Conservation (phyloP, 805 yeast genomes). For the Saturnispora saitoi region DNA sequence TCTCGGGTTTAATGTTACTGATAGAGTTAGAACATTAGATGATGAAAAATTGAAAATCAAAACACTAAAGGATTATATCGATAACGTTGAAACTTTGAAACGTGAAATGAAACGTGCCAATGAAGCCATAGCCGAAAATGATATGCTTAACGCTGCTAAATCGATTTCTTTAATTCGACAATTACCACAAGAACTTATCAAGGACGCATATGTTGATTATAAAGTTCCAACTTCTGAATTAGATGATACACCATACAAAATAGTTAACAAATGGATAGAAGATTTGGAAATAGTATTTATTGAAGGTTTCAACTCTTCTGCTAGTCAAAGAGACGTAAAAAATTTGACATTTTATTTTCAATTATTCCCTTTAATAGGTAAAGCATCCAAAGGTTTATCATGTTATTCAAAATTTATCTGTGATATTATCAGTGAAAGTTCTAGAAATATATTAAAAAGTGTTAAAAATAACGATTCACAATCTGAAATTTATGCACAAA, state of each 20-base stretch:
- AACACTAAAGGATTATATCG: slow-evolving; percentile 54
- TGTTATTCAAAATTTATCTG: slow-evolving; percentile 84
- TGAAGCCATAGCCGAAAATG: slow-evolving; percentile 55
- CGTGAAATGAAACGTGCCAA: slow-evolving; percentile 55
- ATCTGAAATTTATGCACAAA: slow-evolving; percentile 49
- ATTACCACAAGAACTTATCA: slow-evolving; percentile 45
- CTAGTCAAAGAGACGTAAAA: slow-evolving; percentile 54
- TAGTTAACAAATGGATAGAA: slow-evolving; percentile 50
- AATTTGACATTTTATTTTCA: slow-evolving; percentile 72
- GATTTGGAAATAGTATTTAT: slow-evolving; percentile 51
- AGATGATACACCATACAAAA: slow-evolving; percentile 64
- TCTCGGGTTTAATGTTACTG: slow-evolving; percentile 59
- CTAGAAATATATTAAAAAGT: slow-evolving; percentile 53
- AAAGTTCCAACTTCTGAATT: slow-evolving; percentile 83
- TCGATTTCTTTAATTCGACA: slow-evolving; percentile 46
- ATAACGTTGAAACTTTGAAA: slow-evolving; percentile 57
- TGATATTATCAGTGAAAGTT: slow-evolving; percentile 70
- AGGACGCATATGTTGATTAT: slow-evolving; percentile 64
- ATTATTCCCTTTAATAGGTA: slow-evolving; percentile 78
- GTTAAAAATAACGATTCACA: slow-evolving; percentile 30
- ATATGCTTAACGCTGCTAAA: slow-evolving; percentile 74
- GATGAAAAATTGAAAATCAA: slow-evolving; percentile 58
- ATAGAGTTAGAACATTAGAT: slow-evolving; percentile 61
- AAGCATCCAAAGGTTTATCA: slow-evolving; percentile 60
- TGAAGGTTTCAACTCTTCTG: slow-evolving; percentile 61